phyloP scores from a whole-genome alignment of 2,329 filamentous ascomycete genomes.

The Sporothrix schenckii region DNA sequence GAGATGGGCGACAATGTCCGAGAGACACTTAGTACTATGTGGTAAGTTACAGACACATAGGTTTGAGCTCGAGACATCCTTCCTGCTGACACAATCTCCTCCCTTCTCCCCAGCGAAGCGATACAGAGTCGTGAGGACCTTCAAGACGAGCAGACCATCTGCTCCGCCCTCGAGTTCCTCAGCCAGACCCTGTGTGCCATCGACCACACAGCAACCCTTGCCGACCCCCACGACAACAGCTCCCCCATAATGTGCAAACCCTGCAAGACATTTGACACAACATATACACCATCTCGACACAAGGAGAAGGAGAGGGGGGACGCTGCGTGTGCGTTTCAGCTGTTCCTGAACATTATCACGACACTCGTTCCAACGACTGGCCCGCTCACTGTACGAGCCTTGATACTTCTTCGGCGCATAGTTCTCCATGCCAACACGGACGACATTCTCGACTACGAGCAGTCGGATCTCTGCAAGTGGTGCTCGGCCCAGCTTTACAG shows the following conservation, averaged over 20 bases:
- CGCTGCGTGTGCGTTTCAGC: not conserved
- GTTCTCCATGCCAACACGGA: conserved; percentile 28
- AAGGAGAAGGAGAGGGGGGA: conserved; percentile 24
- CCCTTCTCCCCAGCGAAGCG: not conserved
- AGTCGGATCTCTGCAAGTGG: conserved; percentile 33
- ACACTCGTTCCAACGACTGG: conserved; percentile 13
- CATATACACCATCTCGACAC: conserved; percentile 5
- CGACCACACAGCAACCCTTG: conserved; percentile 25
- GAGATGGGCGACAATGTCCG: conserved; percentile 17
- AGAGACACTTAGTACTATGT: conserved; percentile 29
- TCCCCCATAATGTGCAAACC: conserved; percentile 28
- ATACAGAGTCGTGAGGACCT: not conserved
- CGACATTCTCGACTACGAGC: conserved; percentile 33
- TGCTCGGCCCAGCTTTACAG: conserved; percentile 30
- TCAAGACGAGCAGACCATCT: conserved; percentile 18
- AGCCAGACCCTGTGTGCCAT: conserved; percentile 30
- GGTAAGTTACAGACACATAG: conserved; percentile 11
- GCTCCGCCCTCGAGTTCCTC: conserved; percentile 27
- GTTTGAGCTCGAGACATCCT: no score
- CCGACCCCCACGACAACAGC: conserved; percentile 27
- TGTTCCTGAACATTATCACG: conserved; percentile 3
- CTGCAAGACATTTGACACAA: conserved; percentile 25
- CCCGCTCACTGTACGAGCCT: conserved; percentile 31
- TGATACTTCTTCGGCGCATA: conserved; percentile 31
- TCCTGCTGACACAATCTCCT: not conserved